These are phyloP conservation scores for Hypoxylon sp. DNA, from an alignment of 2,329 filamentous ascomycete genomes.

Conservation along the genomic window DNA sequence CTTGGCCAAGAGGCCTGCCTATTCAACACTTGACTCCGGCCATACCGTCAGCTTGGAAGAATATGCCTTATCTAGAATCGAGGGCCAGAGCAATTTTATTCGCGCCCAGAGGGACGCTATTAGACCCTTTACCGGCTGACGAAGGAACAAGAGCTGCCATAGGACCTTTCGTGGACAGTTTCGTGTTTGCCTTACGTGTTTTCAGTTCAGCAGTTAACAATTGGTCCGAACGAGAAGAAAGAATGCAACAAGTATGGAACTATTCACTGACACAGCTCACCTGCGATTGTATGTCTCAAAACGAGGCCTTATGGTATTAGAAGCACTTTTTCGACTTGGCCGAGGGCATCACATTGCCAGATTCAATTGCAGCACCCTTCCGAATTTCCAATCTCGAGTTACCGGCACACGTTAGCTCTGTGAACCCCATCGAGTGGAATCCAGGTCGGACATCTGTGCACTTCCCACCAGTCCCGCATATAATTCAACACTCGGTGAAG, in stretches of 20 bases:
- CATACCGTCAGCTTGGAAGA: conserved; percentile 27
- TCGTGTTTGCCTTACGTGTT: conserved; percentile 40
- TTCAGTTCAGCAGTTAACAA: conserved; percentile 30
- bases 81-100: conserved; percentile 44
- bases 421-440: conserved; percentile 40
- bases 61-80: conserved; percentile 38
- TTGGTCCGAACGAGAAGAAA: conserved; percentile 23
- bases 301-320: conserved; percentile 35
- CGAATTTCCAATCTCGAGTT: background rate
- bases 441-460: conserved; percentile 19
- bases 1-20: conserved; percentile 43
- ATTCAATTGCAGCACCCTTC: background rate
- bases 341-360: conserved; percentile 1
- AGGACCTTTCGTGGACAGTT: conserved; percentile 43
- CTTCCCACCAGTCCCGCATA: background rate
- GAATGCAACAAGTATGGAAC: conserved; percentile 38
- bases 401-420: conserved; percentile 6
- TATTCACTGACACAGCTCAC: conserved; percentile 37
- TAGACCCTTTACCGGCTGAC: conserved; percentile 33
- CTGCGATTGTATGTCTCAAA: conserved; percentile 17
- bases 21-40: conserved; percentile 26
- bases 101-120: conserved; percentile 12
- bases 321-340: conserved; percentile 14
- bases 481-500: background rate
- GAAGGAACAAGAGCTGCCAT: conserved; percentile 34